A percentile compares a stretch with the other conserved stretches of the same genome.
These are phyloP conservation scores for Catenaria anguillulae DNA, from an alignment of 371 early-diverging fungal species.

Conservation along the genomic window DNA sequence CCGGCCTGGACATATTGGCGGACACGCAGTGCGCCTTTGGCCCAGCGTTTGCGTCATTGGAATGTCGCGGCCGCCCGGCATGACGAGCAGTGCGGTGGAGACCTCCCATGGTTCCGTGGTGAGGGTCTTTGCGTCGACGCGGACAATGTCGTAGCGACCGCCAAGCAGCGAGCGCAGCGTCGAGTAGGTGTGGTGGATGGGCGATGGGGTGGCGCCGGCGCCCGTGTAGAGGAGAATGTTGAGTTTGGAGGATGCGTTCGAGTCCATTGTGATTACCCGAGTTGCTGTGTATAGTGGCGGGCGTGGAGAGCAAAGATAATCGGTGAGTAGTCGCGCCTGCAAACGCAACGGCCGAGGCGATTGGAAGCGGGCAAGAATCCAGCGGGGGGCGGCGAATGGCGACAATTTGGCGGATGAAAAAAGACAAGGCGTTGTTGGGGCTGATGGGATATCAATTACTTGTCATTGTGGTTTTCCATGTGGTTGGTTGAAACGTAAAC, in stretches of 20 bases:
- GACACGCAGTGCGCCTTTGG: constrained; percentile 39
- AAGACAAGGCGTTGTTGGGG: too few species aligned
- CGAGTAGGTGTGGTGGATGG: constrained; percentile 43
- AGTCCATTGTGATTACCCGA: too few species aligned
- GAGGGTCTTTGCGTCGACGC: constrained; percentile 52
- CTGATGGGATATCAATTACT: too few species aligned
- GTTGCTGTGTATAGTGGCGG: too few species aligned
- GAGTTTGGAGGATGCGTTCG: constrained; percentile 16
- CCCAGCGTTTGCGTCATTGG: constrained; percentile 56
- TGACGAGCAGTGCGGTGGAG: constrained; percentile 59
- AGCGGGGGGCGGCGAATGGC: too few species aligned
- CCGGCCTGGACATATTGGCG: constrained; percentile 52
- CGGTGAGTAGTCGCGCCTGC: too few species aligned
- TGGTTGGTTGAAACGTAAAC: too few species aligned
- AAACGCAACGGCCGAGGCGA: too few species aligned
- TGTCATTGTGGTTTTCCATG: too few species aligned
- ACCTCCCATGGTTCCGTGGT: constrained; percentile 69
- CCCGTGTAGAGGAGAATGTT: constrained; percentile 76
- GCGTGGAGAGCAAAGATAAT: too few species aligned
- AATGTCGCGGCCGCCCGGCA: constrained; percentile 81
- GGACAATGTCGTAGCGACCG: constrained; percentile 57
- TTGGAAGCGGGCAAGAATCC: too few species aligned
- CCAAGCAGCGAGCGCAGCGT: constrained; percentile 52
- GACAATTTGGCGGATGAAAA: too few species aligned
- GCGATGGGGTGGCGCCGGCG: constrained; percentile 51